phyloP scores from a whole-genome alignment of 306 rosid genomes.

The Lathyrus tuberosus region DNA sequence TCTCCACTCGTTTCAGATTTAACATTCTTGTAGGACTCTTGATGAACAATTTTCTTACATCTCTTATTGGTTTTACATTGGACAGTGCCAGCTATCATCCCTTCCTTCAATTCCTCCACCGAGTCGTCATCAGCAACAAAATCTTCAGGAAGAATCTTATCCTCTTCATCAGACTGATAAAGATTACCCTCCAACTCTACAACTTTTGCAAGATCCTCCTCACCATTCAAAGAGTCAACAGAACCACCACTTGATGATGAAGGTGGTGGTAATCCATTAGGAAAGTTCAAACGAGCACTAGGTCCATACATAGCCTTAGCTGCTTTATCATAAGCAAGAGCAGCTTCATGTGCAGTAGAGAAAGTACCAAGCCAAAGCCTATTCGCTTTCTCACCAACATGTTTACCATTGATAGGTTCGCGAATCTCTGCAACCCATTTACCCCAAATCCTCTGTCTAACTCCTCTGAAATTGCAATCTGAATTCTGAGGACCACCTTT shows the following conservation, averaged over 20 bases:
- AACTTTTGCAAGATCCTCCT: constrained; percentile 30
- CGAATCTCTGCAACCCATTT: constrained; percentile 95
- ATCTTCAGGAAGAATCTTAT: constrained; percentile 18
- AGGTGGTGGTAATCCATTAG: constrained; percentile 38
- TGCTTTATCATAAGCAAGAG: constrained; percentile 86
- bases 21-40: constrained; percentile 32
- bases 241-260: constrained; percentile 28
- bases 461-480: constrained; percentile 72
- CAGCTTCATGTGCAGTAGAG: constrained; percentile 77
- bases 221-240: constrained; percentile 6
- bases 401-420: constrained; percentile 51
- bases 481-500: constrained; percentile 97
- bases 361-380: constrained; percentile 96
- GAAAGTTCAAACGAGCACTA: constrained; percentile 73
- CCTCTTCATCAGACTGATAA: constrained; percentile 22
- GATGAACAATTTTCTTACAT: constrained; percentile 12
- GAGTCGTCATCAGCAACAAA: constrained; percentile 18
- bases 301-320: constrained; percentile 81
- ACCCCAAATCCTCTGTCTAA: constrained; percentile 93
- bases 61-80: constrained; percentile 4
- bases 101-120: constrained; percentile 26
- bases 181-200: constrained; percentile 21
- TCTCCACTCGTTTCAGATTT: constrained; percentile 17
- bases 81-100: background rate
- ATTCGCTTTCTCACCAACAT: constrained; percentile 41